These are phyloP conservation scores for Dioszegia hungarica DNA, from an alignment of 768 basidiomycete species.

Conservation along the genomic window DNA sequence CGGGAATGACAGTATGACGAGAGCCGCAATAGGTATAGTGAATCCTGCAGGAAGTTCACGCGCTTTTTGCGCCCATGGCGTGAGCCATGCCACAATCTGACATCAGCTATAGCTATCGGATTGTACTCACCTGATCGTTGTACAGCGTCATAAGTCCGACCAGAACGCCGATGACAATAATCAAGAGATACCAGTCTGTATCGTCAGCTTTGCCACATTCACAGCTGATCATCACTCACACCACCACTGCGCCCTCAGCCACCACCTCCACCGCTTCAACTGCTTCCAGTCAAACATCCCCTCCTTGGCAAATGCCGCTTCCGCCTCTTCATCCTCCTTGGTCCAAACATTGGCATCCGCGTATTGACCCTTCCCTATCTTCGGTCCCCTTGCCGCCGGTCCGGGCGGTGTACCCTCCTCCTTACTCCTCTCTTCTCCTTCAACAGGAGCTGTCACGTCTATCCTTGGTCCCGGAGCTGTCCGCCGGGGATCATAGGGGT, in stretches of 20 bases:
- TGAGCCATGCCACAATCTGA: conserved; percentile 68
- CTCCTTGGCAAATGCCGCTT: conserved; percentile 35
- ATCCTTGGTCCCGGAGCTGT: background rate
- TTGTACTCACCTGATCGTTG: conserved; percentile 28
- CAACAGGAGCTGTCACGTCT: background rate
- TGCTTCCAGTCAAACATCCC: conserved; percentile 44
- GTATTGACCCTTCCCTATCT: conserved; percentile 10
- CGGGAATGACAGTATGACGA: conserved; percentile 82
- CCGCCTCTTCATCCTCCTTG: conserved; percentile 38
- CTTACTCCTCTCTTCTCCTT: background rate
- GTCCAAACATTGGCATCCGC: conserved; percentile 26
- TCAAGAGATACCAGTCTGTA: conserved; percentile 28
- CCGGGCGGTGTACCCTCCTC: background rate
- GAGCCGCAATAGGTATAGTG: conserved; percentile 66
- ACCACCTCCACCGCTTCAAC: conserved; percentile 42
- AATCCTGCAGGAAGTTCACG: conserved; percentile 52
- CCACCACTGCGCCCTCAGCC: conserved; percentile 46
- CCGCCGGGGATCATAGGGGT: background rate
- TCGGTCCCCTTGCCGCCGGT: background rate
- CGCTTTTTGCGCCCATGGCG: conserved; percentile 63
- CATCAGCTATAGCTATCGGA: background rate
- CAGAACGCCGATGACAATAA: conserved; percentile 25
- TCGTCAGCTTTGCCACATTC: background rate
- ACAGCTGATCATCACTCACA: conserved; percentile 20
- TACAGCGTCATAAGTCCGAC: conserved; percentile 37